Conservation (phyloP, 306 rosid species). For the Vicia villosa region DNA sequence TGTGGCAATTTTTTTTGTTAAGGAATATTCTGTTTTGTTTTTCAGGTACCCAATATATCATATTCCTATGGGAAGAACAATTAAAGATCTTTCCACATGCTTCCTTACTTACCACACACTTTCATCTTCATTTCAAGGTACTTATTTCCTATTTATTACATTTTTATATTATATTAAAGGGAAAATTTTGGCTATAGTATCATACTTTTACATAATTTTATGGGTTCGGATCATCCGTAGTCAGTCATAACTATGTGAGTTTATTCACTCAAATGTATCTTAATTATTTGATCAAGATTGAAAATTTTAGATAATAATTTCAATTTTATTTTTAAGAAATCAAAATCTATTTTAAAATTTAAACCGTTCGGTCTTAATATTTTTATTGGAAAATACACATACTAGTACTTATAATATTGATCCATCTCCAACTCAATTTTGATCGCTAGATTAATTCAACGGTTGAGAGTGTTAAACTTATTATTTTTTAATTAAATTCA, state of each 20-base stretch:
- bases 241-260: too few relatives aligned
- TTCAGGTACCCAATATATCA: constrained; percentile 98
- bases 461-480: too few relatives aligned
- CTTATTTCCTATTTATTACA: constrained; percentile 23
- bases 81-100: constrained; percentile 88
- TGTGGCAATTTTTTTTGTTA: not conserved
- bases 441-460: not conserved
- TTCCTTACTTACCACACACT: constrained; percentile 96
- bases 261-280: too few relatives aligned
- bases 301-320: too few relatives aligned
- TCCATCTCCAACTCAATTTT: not conserved
- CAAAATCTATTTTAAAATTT: too few relatives aligned
- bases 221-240: too few relatives aligned
- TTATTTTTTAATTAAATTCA: too few relatives aligned
- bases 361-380: too few relatives aligned
- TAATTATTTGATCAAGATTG: too few relatives aligned
- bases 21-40: not conserved
- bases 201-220: too few relatives aligned
- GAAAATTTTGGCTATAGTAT: not conserved
- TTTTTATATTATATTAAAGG: not conserved
- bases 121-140: constrained; percentile 98
- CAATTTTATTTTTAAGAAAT: too few relatives aligned
- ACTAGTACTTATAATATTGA: not conserved
- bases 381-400: not conserved
- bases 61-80: constrained; percentile 96